Conservation (phyloP, 2,329 filamentous ascomycete genomes). For the Sarocladiaceae sp. region DNA sequence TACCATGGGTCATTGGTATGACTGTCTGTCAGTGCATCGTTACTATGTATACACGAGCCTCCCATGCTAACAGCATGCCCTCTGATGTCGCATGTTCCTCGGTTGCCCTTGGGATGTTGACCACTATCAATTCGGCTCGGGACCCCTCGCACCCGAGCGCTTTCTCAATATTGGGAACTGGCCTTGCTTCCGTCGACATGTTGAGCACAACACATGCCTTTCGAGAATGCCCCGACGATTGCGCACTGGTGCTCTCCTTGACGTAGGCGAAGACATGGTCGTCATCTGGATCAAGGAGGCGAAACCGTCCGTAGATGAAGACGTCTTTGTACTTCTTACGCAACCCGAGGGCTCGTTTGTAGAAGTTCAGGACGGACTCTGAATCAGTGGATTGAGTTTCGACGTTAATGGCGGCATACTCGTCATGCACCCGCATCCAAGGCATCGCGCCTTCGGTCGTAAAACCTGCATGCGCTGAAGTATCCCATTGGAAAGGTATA, state of each 20-base stretch:
- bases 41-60: constrained; percentile 2
- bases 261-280: constrained; percentile 52
- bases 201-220: constrained; percentile 37
- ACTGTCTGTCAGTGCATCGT: too few relatives aligned
- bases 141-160: not conserved
- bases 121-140: not conserved
- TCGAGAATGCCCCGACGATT: constrained; percentile 14
- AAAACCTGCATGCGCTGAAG: constrained; percentile 54
- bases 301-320: constrained; percentile 57
- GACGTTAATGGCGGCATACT: constrained; percentile 51
- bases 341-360: constrained; percentile 44
- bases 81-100: not conserved
- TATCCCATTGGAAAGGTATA: constrained; percentile 62
- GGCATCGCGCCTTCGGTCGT: constrained; percentile 38
- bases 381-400: constrained; percentile 37
- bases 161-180: not conserved
- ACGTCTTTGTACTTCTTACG: constrained; percentile 50
- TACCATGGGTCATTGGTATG: too few relatives aligned
- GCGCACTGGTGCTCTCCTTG: constrained; percentile 23
- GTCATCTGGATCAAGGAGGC: constrained; percentile 41
- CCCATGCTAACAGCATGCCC: not conserved
- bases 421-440: constrained; percentile 64
- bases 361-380: constrained; percentile 51
- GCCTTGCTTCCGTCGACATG: constrained; percentile 30
- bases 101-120: not conserved